Base-by-base conservation (phyloP, 2,329 filamentous ascomycete genomes). In the Karstenula rhodostoma region DNA sequence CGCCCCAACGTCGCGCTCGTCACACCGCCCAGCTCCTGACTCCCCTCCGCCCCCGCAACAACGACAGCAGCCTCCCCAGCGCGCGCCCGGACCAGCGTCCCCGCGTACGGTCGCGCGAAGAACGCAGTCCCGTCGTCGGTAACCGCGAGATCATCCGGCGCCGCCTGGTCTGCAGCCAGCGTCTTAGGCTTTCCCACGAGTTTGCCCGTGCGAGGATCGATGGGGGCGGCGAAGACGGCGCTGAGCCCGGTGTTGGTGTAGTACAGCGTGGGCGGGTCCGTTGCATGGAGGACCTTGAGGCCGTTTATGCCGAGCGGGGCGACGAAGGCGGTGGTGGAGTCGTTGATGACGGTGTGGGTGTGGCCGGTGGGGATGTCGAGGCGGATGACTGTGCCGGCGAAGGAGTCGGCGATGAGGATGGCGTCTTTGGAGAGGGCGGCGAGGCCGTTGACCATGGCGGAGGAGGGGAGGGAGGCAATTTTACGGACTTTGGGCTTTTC, bases 121-220 rank as follows among this genome's bases (percentile, higher is more conserved):
- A 52, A 52, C 49, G n/a, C 33, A 7, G 33, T 42, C 19, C 33
- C 49, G 35, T 52, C 49, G 27, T 52, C 49, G 13, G 49, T 42
- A 13, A 52, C 49, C 29, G 35, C 35, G 6, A 52, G 33, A n/a
- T 52, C 49, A 19, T 52, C 49, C 4, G 49, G 49, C 4, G 19
- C 22, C 13, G 4, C 19, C 12, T n/a, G 12, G 22, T 51, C 37
- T 4, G 25, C 22, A 8, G 19, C 49, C 4, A 52, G 5, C 3
- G 10, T 52, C 4, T 3, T 29, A 1, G 40, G 33, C 4, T n/a
- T 17, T 5, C 49, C 49, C 7, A 6, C 13, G 4, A 52, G 49
- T 4, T 29, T 40, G 4, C 49, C 49, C 3, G 33, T 52, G 19
- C 8, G 19, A 2, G 33, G 19, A 22, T 52, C 3, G 9, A 52